Percentiles rank a stretch among this genome's conserved stretches.
phyloP scores from a whole-genome alignment of 257 asterid genomes.

The Eustoma russellianum region DNA sequence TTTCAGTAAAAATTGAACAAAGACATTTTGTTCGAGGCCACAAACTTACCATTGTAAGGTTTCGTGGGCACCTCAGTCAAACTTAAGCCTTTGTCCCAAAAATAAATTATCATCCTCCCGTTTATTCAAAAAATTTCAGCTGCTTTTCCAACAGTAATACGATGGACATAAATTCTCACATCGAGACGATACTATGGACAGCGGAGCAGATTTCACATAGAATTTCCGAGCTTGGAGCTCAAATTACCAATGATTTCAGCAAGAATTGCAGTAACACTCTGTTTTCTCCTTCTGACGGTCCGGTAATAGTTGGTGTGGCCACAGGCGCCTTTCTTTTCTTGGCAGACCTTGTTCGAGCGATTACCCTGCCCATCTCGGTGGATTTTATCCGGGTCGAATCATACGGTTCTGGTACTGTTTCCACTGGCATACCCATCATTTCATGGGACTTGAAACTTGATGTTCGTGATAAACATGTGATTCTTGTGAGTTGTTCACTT shows the following conservation, averaged over 20 bases:
- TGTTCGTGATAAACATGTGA: slow-evolving; percentile 68
- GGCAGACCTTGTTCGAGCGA: slow-evolving; percentile 73
- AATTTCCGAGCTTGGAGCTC: slow-evolving; percentile 55
- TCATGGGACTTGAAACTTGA: slow-evolving; percentile 61
- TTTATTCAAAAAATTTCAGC: neutral
- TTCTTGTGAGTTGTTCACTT: slow-evolving; percentile 34
- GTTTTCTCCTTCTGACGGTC: slow-evolving; percentile 17
- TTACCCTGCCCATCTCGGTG: slow-evolving; percentile 50
- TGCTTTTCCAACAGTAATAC: neutral
- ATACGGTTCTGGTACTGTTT: slow-evolving; percentile 75
- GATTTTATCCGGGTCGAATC: slow-evolving; percentile 76
- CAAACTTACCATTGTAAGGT: no score
- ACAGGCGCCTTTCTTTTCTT: slow-evolving; percentile 82
- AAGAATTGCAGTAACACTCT: neutral
- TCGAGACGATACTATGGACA: slow-evolving; percentile 49
- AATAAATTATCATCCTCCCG: neutral
- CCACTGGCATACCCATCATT: slow-evolving; percentile 58
- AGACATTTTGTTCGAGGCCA: no score
- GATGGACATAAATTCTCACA: slow-evolving; percentile 28
- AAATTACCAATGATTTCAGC: slow-evolving; percentile 48
- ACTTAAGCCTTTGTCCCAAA: neutral
- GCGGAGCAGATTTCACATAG: slow-evolving; percentile 41
- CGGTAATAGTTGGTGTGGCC: slow-evolving; percentile 81
- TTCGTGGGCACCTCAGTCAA: neutral
- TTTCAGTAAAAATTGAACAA: no score